phyloP scores from a whole-genome alignment of 2,329 filamentous ascomycete species.

The Penicillium sp. region DNA sequence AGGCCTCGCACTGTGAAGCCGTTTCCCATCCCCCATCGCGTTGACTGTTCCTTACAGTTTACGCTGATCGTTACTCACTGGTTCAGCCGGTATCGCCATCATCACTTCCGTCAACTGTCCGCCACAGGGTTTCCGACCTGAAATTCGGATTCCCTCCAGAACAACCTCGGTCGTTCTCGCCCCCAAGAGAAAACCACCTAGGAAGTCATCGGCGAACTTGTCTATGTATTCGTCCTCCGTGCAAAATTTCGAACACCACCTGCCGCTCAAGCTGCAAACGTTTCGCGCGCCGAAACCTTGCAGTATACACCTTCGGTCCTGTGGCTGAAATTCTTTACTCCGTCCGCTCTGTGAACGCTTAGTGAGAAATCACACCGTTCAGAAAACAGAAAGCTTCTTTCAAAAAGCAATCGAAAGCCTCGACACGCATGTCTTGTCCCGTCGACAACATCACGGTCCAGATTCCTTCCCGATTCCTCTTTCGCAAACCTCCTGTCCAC shows the following conservation, averaged over 20 bases:
- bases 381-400: slow-evolving; percentile 3
- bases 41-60: slow-evolving; percentile 19
- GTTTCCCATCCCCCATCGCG: slow-evolving; percentile 9
- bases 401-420: slow-evolving; percentile 14
- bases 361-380: slow-evolving; percentile 35
- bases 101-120: slow-evolving; percentile 14
- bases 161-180: slow-evolving; percentile 32
- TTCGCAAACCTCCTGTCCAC: slow-evolving; percentile 25
- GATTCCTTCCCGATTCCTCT: slow-evolving; percentile 33
- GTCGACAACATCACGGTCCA: slow-evolving; percentile 43
- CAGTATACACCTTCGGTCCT: slow-evolving; percentile 81
- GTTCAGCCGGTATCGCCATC: slow-evolving; percentile 18
- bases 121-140: slow-evolving; percentile 18
- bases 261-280: slow-evolving; percentile 91
- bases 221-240: slow-evolving; percentile 99
- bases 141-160: slow-evolving; percentile 25
- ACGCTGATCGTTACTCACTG: slow-evolving; percentile 6
- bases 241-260: slow-evolving; percentile 89
- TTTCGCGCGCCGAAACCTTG: slow-evolving; percentile 94
- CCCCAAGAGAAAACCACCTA: slow-evolving; percentile 36
- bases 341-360: slow-evolving; percentile 25
- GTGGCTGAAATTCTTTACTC: slow-evolving; percentile 64
- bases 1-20: slow-evolving; percentile 17
- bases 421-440: slow-evolving; percentile 57
- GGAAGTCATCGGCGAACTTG: slow-evolving; percentile 46